Evolutionary conservation across 768 basidiomycete genomes (phyloP).

Genomic region (Hortiboletus flavorubellus): DNA sequence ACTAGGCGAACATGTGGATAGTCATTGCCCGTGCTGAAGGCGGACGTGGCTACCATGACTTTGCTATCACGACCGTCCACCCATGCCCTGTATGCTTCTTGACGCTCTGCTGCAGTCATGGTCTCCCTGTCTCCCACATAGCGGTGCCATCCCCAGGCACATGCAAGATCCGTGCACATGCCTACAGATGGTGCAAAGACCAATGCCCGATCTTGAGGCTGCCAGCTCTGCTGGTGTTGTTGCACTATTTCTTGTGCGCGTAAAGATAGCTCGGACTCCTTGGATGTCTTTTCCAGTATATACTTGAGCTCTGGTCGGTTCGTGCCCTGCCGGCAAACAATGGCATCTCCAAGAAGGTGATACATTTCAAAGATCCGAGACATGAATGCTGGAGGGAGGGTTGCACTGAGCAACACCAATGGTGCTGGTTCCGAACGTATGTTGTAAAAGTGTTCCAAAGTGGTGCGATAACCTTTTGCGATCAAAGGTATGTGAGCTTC

Average conservation of each 20-base stretch:
- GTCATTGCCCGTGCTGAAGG: conserved; percentile 29
- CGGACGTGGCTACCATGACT: conserved; percentile 21
- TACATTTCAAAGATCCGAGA: too few relatives aligned
- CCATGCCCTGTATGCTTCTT: conserved; percentile 11
- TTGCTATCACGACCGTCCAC: accelerated
- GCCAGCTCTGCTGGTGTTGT: too few relatives aligned
- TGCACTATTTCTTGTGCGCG: too few relatives aligned
- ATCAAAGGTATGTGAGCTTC: conserved; percentile 22
- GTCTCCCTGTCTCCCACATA: conserved; percentile 15
- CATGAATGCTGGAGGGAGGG: conserved; percentile 13
- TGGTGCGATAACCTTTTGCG: conserved; percentile 6
- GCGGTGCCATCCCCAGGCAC: neutral
- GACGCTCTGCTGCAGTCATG: neutral
- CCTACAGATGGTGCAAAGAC: conserved; percentile 8
- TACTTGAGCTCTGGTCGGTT: conserved; percentile 11
- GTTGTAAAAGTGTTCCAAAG: neutral
- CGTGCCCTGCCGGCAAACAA: too few relatives aligned
- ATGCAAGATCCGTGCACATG: neutral
- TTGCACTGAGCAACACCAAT: conserved; percentile 22
- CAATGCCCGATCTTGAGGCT: neutral
- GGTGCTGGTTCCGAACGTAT: conserved; percentile 1
- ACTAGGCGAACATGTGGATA: conserved; percentile 17
- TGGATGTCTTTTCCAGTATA: conserved; percentile 6
- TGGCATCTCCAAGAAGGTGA: too few relatives aligned
- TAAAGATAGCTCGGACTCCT: too few relatives aligned